phyloP scores from a whole-genome alignment of 345 rosid species.

The Aegle marmelos region DNA sequence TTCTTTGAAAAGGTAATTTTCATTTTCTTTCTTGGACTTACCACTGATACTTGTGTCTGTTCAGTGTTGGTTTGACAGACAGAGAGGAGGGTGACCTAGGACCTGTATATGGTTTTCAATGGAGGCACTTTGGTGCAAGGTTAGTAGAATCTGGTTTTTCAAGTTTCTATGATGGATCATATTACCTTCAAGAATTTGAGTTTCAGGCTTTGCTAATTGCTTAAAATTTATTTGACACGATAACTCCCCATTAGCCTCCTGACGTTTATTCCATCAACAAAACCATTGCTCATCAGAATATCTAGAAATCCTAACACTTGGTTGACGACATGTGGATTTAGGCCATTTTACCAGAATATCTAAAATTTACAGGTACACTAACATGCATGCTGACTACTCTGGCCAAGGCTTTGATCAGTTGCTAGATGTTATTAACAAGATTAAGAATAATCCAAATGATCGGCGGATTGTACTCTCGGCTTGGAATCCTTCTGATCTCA shows the following conservation, averaged over 20 bases:
- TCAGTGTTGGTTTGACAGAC: slow-evolving; percentile 72
- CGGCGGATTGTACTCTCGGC: slow-evolving; percentile 88
- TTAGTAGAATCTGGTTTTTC: slow-evolving; percentile 28
- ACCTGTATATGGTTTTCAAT: slow-evolving; percentile 95
- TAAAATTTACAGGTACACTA: slow-evolving; percentile 77
- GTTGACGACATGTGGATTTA: too few relatives aligned
- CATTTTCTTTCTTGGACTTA: slow-evolving; percentile 7
- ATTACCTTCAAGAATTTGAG: neutral
- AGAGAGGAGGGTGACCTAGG: slow-evolving; percentile 97
- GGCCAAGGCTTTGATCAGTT: slow-evolving; percentile 98
- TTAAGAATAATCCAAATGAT: slow-evolving; percentile 88
- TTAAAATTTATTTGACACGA: too few relatives aligned
- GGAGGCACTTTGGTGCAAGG: slow-evolving; percentile 99
- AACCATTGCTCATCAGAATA: too few relatives aligned
- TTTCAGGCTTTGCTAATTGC: neutral
- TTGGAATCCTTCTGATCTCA: slow-evolving; percentile 96
- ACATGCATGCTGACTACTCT: slow-evolving; percentile 93
- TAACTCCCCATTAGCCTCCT: too few relatives aligned
- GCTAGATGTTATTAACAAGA: slow-evolving; percentile 80
- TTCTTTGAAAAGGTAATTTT: neutral
- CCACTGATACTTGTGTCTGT: slow-evolving; percentile 12
- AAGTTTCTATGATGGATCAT: neutral
- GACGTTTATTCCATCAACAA: too few relatives aligned
- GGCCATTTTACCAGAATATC: too few relatives aligned
- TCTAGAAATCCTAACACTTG: too few relatives aligned